Percentiles rank a stretch among this genome's conserved stretches.
These are phyloP conservation scores for Stenogyne calaminthoides DNA, from an alignment of 305 asterid species.

Conservation along the genomic window DNA sequence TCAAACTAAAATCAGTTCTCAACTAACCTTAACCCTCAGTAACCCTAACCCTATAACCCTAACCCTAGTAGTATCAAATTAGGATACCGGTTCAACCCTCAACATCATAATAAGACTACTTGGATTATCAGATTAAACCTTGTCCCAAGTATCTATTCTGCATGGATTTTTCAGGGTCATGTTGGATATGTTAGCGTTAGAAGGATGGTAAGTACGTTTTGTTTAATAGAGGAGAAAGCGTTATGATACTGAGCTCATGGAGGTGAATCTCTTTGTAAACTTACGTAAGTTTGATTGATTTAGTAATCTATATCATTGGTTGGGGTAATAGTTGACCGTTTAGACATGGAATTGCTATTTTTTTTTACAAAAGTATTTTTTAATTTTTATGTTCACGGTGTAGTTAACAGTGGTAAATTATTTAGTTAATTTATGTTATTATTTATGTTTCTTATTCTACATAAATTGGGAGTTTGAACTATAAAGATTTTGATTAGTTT, in stretches of 20 bases:
- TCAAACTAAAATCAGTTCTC: no score
- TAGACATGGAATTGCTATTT: slow-evolving; percentile 13
- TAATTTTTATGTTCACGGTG: not conserved
- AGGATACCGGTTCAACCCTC: no score
- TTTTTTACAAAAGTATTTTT: not conserved
- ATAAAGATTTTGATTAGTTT: not conserved
- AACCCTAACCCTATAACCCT: no score
- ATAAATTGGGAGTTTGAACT: not conserved
- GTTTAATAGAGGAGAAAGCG: slow-evolving; percentile 39
- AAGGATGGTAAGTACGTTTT: slow-evolving; percentile 79
- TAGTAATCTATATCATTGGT: not conserved
- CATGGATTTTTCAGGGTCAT: not conserved
- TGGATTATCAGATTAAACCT: not conserved
- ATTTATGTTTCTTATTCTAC: not conserved
- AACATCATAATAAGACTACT: no score
- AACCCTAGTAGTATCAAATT: no score
- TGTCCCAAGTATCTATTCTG: not conserved
- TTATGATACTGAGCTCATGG: slow-evolving; percentile 37
- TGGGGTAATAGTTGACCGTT: slow-evolving; percentile 9
- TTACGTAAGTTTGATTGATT: slow-evolving; percentile 29
- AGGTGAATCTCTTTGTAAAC: slow-evolving; percentile 28
- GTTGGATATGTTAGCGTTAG: slow-evolving; percentile 60
- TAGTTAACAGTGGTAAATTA: not conserved
- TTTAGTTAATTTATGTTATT: not conserved
- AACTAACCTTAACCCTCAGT: no score